Percentiles rank a stretch among this genome's conserved stretches.
Evolutionary conservation across 768 basidiomycete genomes (phyloP).

Genomic region (Pulveroboletus sp.): DNA sequence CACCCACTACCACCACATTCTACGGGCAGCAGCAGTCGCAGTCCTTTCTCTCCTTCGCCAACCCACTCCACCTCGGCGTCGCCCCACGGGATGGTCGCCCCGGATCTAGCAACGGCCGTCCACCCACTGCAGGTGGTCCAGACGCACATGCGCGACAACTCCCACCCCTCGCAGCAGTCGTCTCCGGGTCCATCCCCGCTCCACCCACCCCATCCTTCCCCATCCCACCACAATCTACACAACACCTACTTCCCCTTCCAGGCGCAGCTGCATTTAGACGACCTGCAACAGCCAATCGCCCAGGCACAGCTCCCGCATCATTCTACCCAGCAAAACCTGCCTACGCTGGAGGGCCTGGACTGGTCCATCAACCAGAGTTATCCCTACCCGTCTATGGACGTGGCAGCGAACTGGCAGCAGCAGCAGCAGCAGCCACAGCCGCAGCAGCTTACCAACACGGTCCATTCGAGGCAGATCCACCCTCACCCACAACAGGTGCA

Average conservation of each 20-base stretch:
- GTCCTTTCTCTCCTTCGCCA: constrained; percentile 67
- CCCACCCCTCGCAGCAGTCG: constrained; percentile 74
- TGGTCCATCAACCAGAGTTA: constrained; percentile 48
- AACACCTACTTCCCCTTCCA: constrained; percentile 57
- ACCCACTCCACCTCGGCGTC: constrained; percentile 46
- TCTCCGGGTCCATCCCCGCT: constrained; percentile 66
- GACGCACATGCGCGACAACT: constrained; percentile 48
- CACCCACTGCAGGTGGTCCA: constrained; percentile 51
- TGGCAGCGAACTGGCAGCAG: constrained; percentile 37
- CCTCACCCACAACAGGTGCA: constrained; percentile 28
- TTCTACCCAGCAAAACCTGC: constrained; percentile 50
- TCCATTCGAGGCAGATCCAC: constrained; percentile 31
- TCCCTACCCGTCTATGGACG: constrained; percentile 40
- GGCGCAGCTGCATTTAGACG: constrained; percentile 51
- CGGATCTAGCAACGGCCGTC: constrained; percentile 49
- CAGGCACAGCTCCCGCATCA: constrained; percentile 70
- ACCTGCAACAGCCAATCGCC: constrained; percentile 60
- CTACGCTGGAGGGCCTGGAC: constrained; percentile 49
- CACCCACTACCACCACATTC: constrained; percentile 39
- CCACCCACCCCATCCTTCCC: constrained; percentile 39
- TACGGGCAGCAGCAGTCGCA: constrained; percentile 47
- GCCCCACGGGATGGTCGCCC: constrained; percentile 40
- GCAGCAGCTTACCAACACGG: constrained; percentile 30
- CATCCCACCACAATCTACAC: constrained; percentile 41
- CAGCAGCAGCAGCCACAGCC: constrained; percentile 27